These are phyloP conservation scores for Eimeria nieschulzi DNA, from an alignment of 169 alveolate genomes.

Conservation along the genomic window DNA sequence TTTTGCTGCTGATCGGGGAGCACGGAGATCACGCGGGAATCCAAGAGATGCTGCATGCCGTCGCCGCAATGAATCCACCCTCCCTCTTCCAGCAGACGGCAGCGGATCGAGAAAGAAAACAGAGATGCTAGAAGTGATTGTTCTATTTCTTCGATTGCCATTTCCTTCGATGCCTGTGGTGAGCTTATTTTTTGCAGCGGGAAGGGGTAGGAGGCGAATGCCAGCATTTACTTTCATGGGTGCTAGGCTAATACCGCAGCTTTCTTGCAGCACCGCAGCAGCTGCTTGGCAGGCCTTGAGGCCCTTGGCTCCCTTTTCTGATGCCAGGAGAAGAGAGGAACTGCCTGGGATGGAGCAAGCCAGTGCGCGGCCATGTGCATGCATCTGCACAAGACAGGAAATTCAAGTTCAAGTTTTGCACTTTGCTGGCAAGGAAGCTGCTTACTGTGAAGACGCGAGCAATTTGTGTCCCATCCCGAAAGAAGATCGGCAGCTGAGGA, in stretches of 20 bases:
- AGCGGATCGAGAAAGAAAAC: background rate
- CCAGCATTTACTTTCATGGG: background rate
- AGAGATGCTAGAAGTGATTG: background rate
- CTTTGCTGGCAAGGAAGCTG: background rate
- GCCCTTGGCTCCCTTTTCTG: background rate
- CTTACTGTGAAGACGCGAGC: constrained; percentile 30
- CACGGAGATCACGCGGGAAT: background rate
- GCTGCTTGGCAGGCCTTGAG: constrained; percentile 21
- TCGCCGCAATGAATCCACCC: constrained; percentile 37
- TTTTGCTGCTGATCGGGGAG: background rate
- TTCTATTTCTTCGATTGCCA: background rate
- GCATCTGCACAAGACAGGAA: background rate
- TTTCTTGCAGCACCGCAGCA: background rate
- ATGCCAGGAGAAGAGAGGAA: background rate
- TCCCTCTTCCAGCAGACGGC: constrained; percentile 17
- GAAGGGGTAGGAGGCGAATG: too few relatives aligned
- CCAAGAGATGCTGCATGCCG: constrained; percentile 9
- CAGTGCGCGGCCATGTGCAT: constrained; percentile 4
- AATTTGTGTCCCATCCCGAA: background rate
- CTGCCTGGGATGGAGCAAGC: background rate
- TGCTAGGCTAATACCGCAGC: background rate
- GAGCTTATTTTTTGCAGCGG: background rate
- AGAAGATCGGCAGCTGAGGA: background rate
- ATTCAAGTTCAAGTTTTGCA: background rate
- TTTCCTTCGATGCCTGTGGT: background rate